Base-by-base conservation (phyloP, 2,329 filamentous ascomycete species). In the Colletotrichum nymphaeae region DNA sequence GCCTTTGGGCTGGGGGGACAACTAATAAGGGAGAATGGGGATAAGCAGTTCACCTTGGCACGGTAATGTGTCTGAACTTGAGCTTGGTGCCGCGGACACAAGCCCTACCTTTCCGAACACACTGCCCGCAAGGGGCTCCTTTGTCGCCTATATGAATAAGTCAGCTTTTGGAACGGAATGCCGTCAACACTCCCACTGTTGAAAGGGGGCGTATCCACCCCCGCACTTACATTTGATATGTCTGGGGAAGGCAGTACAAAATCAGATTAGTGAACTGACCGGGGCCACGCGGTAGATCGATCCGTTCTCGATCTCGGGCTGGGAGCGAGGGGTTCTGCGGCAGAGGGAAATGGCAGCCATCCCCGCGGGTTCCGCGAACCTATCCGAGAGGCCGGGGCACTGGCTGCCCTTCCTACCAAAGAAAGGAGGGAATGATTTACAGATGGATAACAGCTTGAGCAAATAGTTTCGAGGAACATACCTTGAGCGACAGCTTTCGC, bases 171-270 rank as follows among this genome's bases (percentile, higher is more conserved):
- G 9, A 35, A 9, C 30, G 4, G 30, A 5, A 37, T 24, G 5
- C 32, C 14, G 22, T 3, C n/a, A 26, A 16, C 6, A 12, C 12
- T 42, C 6, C 22, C 14, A 28, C 24, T 37, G 30, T 22, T 0
- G 56, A 22, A 9, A 5, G 11, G 22, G 12, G 16, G 7, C 4
- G 2, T 14, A 32, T 35, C 26, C 30, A 22, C 14, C 53, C 53
- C 53, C 24, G 30, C 46, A 71, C 68, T 67, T 7, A 71, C 68
- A 67, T 57, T 71, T 67, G 9, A 71, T 67, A 62, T 71, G 68
- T 6, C 68, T 71, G n/a, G 12, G 53, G 19, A 14, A 7, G 42
- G 11, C 3, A 19, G 24, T 5, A 11, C 11, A 8, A 5, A 35
- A 3, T 53, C 5, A 32, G 30, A 53, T 66, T 37, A 66, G 62